phyloP scores from a whole-genome alignment of 106 monocot genomes.

The Narthecium ossifragum region DNA sequence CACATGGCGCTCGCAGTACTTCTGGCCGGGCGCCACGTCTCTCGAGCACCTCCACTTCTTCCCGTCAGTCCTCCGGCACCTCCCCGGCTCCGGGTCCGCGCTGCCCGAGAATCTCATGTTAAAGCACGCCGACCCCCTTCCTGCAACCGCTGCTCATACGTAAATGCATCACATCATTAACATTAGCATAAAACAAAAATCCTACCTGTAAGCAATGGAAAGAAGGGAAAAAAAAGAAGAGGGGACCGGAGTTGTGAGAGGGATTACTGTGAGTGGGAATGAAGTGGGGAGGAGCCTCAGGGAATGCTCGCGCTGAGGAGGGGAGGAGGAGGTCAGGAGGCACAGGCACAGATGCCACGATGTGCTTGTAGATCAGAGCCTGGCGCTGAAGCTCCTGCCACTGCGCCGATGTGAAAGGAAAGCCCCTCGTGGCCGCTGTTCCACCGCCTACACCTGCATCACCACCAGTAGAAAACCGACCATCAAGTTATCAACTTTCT shows the following conservation, averaged over 20 bases:
- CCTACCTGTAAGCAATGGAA: too few relatives aligned
- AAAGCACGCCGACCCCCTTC: conserved; percentile 9
- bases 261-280: background rate
- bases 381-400: conserved; percentile 45
- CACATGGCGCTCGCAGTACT: conserved; percentile 72
- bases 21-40: conserved; percentile 50
- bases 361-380: conserved; percentile 34
- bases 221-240: background rate
- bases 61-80: conserved; percentile 70
- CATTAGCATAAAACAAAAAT: too few relatives aligned
- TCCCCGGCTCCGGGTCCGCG: conserved; percentile 46
- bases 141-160: background rate
- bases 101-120: conserved; percentile 2
- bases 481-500: background rate
- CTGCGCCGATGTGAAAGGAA: conserved; percentile 20
- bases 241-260: background rate
- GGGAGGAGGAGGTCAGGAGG: conserved; percentile 25
- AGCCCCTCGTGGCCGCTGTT: background rate
- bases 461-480: too few relatives aligned
- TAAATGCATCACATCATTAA: background rate
- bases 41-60: conserved; percentile 76
- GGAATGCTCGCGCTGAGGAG: background rate
- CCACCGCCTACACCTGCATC: background rate
- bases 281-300: background rate
- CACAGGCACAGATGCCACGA: conserved; percentile 24